Conservation (phyloP, 768 basidiomycete species). For the Kwoniella pini region DNA sequence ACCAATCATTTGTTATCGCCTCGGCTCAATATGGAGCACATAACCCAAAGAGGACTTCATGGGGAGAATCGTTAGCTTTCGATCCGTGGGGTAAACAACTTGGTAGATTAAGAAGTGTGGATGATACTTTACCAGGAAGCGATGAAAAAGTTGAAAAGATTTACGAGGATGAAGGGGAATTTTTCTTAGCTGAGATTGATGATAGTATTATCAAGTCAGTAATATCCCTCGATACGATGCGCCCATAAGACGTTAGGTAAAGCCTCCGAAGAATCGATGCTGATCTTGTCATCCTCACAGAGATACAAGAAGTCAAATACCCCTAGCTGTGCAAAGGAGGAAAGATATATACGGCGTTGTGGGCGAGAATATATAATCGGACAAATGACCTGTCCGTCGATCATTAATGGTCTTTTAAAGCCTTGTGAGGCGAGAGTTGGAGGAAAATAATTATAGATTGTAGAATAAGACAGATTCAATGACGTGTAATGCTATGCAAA, state of each 20-base stretch:
- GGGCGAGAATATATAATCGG: slow-evolving; percentile 18
- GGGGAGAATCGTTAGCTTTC: slow-evolving; percentile 50
- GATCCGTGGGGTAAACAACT: slow-evolving; percentile 48
- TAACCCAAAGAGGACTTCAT: slow-evolving; percentile 36
- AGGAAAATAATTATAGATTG: no score
- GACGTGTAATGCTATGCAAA: no score
- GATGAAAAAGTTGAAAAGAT: slow-evolving; percentile 15
- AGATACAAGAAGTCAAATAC: slow-evolving; percentile 40
- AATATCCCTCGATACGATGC: no score
- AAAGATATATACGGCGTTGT: slow-evolving; percentile 42
- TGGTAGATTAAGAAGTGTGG: slow-evolving; percentile 41
- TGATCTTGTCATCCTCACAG: slow-evolving; percentile 7
- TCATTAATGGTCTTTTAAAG: background rate
- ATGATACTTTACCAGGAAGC: slow-evolving; percentile 31
- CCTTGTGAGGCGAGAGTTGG: background rate
- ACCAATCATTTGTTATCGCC: slow-evolving; percentile 48
- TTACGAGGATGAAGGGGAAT: slow-evolving; percentile 33
- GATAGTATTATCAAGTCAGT: slow-evolving; percentile 32
- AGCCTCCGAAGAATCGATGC: no score
- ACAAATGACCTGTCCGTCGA: background rate
- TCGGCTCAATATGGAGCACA: slow-evolving; percentile 49
- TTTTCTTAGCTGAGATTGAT: slow-evolving; percentile 41
- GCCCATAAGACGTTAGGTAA: no score
- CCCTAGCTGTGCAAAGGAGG: slow-evolving; percentile 44
- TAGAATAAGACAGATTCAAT: no score